Evolutionary conservation across 2,329 filamentous ascomycete genomes (phyloP), one percentile per base, ranked within the genome.

Genomic region (Colletotrichum paranaense): DNA sequence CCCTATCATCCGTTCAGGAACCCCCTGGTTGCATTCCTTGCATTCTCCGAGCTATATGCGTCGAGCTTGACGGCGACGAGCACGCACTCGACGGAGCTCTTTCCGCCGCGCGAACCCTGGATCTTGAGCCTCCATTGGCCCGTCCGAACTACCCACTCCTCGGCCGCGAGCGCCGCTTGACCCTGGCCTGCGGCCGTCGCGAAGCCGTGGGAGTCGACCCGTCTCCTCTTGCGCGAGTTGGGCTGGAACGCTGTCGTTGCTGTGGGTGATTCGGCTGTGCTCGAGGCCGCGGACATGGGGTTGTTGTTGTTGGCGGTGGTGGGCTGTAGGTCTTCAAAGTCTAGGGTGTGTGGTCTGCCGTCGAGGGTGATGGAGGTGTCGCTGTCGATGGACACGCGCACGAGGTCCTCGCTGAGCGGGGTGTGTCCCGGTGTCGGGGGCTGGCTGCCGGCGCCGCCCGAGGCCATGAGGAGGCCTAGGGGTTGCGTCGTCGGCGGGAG

Each of bases 41-140:
- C 87, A 74, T 87, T 85, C 82, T 96, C 91, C 8, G 87, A 88
- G 66, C 88, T 92, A 76, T 91, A 89, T 0, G 92, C 93, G 76
- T 97, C 93, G 30, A 97, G 80, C 81, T 94, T 95, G 42, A 95
- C 93, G 1, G 91, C 93, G 19, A 93, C 87, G 62, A 97, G 87
- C 26, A 94, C 87, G 72, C 94, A 92, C 82, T 96, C 93, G 68
- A 92, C 86, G 2, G 86, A 85, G 49, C 84, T 85, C 78, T 87
- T 90, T 62, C 87, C 87, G 62, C 82, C 85, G 70, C 78, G 82
- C 3, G 82, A 80, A 16, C 81, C 81, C 78, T 93, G 91, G 32
- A 97, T 90, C 55, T 89, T 87, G 76, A 95, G 79, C 72, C 92
- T 86, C 92, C 93, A 95, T 80, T 94, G 93, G 1, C 92, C 93